Evolutionary conservation across 352 stramenopile species (phyloP).

Genomic region (Pythium folliculosum): DNA sequence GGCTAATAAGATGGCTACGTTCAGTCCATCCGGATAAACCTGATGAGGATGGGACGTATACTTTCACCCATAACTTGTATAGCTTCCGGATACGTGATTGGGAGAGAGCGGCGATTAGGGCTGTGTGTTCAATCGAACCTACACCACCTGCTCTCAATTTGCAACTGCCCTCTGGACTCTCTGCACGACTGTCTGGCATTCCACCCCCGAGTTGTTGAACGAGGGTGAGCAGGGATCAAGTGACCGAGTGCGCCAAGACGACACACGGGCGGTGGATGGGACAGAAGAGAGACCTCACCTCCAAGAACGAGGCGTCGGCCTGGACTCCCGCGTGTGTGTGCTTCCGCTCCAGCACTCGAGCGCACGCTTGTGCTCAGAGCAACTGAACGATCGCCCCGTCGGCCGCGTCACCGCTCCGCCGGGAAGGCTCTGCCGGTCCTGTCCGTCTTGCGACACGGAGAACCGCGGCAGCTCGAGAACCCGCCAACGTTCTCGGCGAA

Average conservation of each 20-base stretch:
- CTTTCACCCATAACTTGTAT: background rate
- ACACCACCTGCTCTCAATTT: background rate
- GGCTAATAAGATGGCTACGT: slow-evolving; percentile 20
- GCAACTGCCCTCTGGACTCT: background rate
- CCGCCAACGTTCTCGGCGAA: background rate
- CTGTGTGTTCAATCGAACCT: slow-evolving; percentile 19
- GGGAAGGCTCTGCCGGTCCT: background rate
- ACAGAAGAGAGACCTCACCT: slow-evolving; percentile 1
- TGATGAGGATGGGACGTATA: background rate
- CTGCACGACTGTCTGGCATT: background rate
- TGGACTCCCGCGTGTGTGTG: background rate
- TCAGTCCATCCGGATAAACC: slow-evolving; percentile 18
- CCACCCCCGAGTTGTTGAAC: slow-evolving; percentile 3
- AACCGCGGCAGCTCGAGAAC: background rate
- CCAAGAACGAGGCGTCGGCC: background rate
- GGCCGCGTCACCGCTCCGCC: background rate
- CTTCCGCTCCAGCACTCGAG: background rate
- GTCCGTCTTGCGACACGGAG: slow-evolving; percentile 7
- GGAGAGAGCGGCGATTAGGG: slow-evolving; percentile 24
- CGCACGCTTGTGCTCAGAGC: background rate
- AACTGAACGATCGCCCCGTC: slow-evolving; percentile 2
- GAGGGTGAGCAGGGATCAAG: background rate
- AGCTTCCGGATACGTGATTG: slow-evolving; percentile 13
- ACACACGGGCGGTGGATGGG: slow-evolving; percentile 1
- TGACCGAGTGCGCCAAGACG: background rate